phyloP scores from a whole-genome alignment of 139 green algal genomes.

The Trebouxia sp. region DNA sequence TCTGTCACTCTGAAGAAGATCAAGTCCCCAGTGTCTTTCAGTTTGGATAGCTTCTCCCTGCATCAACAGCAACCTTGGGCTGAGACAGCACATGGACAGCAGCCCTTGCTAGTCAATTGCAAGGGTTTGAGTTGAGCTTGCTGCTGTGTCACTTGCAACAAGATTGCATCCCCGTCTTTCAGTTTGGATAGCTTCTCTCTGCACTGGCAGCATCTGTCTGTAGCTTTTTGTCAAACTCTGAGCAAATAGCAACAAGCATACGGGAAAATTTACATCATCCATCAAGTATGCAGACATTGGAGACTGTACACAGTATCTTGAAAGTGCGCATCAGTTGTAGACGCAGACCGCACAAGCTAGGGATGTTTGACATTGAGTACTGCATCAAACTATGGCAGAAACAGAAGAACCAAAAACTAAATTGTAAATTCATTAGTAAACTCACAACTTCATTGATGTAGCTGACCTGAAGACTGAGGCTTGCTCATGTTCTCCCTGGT shows the following conservation, averaged over 20 bases:
- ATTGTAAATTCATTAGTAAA: not conserved
- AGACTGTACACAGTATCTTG: too few relatives aligned
- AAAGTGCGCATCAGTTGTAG: not conserved
- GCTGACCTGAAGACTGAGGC: slow-evolving; percentile 30
- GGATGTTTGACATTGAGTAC: not conserved
- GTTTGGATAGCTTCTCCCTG: slow-evolving; percentile 51
- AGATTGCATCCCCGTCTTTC: too few relatives aligned
- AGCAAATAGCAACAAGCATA: too few relatives aligned
- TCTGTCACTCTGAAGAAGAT: slow-evolving; percentile 56
- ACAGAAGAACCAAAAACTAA: not conserved
- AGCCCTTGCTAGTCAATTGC: not conserved
- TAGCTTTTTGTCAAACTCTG: too few relatives aligned
- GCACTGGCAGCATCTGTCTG: too few relatives aligned
- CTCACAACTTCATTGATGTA: not conserved
- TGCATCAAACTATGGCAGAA: not conserved
- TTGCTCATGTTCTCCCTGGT: slow-evolving; percentile 70
- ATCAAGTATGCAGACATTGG: too few relatives aligned
- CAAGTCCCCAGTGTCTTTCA: slow-evolving; percentile 56
- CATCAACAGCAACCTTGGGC: not conserved
- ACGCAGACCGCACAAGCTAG: not conserved
- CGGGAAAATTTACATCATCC: too few relatives aligned
- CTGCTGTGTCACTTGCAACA: too few relatives aligned
- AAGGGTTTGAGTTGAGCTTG: not conserved
- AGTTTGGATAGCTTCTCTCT: too few relatives aligned
- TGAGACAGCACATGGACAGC: not conserved